Base-by-base conservation (phyloP, 2,329 filamentous ascomycete species). In the Colletotrichum lini region DNA sequence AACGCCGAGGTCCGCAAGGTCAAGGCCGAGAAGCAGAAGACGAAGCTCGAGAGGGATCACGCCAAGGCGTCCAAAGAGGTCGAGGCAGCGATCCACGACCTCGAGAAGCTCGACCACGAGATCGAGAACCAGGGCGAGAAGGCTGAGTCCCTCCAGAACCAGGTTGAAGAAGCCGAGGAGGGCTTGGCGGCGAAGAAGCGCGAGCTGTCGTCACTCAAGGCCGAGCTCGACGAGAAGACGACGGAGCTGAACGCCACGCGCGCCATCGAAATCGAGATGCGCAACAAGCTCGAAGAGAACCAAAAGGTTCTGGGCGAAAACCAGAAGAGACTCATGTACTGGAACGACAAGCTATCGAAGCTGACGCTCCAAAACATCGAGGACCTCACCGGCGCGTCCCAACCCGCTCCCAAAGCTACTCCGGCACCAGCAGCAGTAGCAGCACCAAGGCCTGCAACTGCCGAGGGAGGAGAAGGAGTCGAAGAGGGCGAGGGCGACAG, bases 241-340 rank as follows among this genome's bases (percentile, higher is more conserved):
- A 84, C 91, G 0, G 94, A 97, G 79, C 87, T 98, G 67, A 98
- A 98, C 78, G 93, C 94, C 78, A 97, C 93, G 0, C 90, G 96
- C 12, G 95, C 94, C 0, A 86, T 92, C 3, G 96, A 99, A 81
- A 98, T 99, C 72, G 96, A 99, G 82, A 98, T 98, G 95, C 93
- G 94, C 73, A 98, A 98, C 83, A 97, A 97, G 84, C 91, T 99
- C 1, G 96, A 98, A 78, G 96, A 98, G 79, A 96, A 96, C 80
- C 93, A 98, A 75, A 99, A 99, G 83, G 90, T 92, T 12, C 88
- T 98, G 16, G 82, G 84, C 0, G 96, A 98, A 78, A 98, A 97
- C 81, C 91, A 97, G 80, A 95, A 94, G 82, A 91, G 93, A 71
- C 88, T 93, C 50, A 88, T 87, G 47, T 94, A 98, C 84, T 98